Evolutionary conservation across 768 basidiomycete genomes (phyloP).

Genomic region (Chalciporus piperatus): DNA sequence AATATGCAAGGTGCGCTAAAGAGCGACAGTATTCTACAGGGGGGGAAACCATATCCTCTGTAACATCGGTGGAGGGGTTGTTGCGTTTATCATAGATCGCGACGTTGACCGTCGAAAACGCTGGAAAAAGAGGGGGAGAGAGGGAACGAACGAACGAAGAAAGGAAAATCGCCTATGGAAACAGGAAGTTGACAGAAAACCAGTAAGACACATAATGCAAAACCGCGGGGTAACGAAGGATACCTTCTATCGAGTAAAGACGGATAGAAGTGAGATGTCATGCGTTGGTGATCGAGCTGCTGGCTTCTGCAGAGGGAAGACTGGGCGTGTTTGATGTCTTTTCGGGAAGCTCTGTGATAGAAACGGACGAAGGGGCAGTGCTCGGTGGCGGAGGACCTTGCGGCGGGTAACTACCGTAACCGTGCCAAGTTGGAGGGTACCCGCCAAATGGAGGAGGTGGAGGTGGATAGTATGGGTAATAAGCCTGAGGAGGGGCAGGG

Average conservation of each 20-base stretch:
- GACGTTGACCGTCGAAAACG: no score
- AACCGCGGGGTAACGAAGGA: slow-evolving; percentile 4
- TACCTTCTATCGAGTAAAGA: slow-evolving; percentile 25
- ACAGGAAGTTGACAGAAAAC: slow-evolving; percentile 18
- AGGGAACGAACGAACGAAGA: slow-evolving; percentile 6
- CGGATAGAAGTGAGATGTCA: slow-evolving; percentile 11
- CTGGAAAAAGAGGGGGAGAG: not conserved
- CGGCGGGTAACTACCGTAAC: slow-evolving; percentile 33
- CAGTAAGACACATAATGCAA: slow-evolving; percentile 13
- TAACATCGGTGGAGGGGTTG: not conserved
- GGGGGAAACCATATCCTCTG: slow-evolving; percentile 12
- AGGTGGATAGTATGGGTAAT: slow-evolving; percentile 33
- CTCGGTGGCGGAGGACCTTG: slow-evolving; percentile 21
- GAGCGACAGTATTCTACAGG: slow-evolving; percentile 25
- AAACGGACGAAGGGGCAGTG: slow-evolving; percentile 12
- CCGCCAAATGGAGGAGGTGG: slow-evolving; percentile 28
- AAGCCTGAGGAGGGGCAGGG: slow-evolving; percentile 21
- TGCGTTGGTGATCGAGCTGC: slow-evolving; percentile 20
- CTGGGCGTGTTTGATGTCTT: slow-evolving; percentile 22
- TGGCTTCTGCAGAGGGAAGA: slow-evolving; percentile 14
- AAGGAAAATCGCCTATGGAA: slow-evolving; percentile 25
- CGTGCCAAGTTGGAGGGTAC: slow-evolving; percentile 27
- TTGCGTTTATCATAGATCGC: not conserved
- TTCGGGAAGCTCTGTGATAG: slow-evolving; percentile 21
- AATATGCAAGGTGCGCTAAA: slow-evolving; percentile 17